phyloP scores from a whole-genome alignment of 192 early-diverging fungal genomes.

The Geranomyces variabilis region DNA sequence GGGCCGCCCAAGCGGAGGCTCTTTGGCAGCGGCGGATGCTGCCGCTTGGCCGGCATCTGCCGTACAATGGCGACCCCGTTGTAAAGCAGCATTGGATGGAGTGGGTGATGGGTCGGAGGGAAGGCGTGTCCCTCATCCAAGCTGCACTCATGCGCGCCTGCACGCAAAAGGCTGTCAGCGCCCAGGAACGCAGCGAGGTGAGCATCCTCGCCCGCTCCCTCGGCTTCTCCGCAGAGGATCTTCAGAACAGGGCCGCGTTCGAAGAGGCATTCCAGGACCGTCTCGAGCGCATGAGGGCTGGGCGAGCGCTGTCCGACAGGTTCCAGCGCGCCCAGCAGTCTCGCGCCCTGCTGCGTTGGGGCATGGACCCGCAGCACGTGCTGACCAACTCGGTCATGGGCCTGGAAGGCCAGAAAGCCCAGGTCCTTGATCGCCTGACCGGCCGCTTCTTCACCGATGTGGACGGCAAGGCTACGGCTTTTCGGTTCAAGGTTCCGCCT shows the following conservation, averaged over 20 bases:
- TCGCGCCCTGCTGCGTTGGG: neutral
- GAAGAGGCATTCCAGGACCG: neutral
- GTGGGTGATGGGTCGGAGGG: neutral
- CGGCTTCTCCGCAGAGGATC: neutral
- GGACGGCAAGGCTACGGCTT: neutral
- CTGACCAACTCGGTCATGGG: neutral
- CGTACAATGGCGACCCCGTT: neutral
- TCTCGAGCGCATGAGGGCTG: neutral
- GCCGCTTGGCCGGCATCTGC: neutral
- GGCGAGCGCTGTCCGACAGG: neutral
- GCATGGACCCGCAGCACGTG: neutral
- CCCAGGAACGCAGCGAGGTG: neutral
- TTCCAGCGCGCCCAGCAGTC: slow-evolving; percentile 9
- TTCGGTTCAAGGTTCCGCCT: neutral
- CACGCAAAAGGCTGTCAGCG: too few species aligned
- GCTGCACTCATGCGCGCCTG: neutral
- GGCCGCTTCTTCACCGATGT: neutral
- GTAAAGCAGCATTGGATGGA: neutral
- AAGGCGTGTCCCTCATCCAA: neutral
- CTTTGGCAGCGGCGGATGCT: neutral
- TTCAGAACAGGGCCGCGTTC: neutral
- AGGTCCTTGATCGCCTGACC: neutral
- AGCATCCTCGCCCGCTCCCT: slow-evolving; percentile 1
- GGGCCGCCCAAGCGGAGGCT: neutral
- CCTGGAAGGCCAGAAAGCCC: slow-evolving; percentile 7